phyloP scores from a whole-genome alignment of 805 yeast species.

The Nakazawaea wickerhamii region DNA sequence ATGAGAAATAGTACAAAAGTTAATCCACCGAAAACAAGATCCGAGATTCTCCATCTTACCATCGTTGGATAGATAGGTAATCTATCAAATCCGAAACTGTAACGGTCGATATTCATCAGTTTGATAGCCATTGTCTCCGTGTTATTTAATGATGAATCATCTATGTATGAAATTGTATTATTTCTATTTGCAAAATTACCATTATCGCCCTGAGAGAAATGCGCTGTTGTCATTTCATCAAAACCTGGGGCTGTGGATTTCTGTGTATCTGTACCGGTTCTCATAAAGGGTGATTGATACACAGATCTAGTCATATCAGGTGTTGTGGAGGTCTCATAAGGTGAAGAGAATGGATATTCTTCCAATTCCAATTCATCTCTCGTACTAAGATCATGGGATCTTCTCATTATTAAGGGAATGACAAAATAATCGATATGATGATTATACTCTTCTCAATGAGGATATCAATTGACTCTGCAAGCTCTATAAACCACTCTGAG shows the following conservation, averaged over 20 bases:
- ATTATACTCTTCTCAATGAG: no score
- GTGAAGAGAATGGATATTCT: background rate
- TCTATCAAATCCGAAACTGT: constrained; percentile 12
- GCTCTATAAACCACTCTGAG: no score
- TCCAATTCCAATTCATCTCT: background rate
- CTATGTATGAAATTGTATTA: background rate
- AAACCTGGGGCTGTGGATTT: constrained; percentile 5
- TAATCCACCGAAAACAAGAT: constrained; percentile 2
- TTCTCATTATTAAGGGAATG: no score
- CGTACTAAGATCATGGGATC: background rate
- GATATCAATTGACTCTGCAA: no score
- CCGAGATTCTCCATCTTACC: constrained; percentile 13
- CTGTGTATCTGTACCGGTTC: background rate
- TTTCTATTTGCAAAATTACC: background rate
- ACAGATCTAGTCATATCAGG: background rate
- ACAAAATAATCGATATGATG: no score
- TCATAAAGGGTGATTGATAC: constrained; percentile 1
- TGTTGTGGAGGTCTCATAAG: background rate
- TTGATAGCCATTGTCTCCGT: background rate
- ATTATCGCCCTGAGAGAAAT: background rate
- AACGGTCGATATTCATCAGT: constrained; percentile 5
- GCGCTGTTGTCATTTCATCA: background rate
- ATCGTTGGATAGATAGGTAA: constrained; percentile 5
- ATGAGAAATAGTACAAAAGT: constrained; percentile 4
- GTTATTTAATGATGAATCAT: background rate